A percentile compares a stretch with the other conserved stretches of the same genome.
These are phyloP conservation scores for Babesia bovis DNA, from an alignment of 169 alveolate genomes.

Conservation along the genomic window DNA sequence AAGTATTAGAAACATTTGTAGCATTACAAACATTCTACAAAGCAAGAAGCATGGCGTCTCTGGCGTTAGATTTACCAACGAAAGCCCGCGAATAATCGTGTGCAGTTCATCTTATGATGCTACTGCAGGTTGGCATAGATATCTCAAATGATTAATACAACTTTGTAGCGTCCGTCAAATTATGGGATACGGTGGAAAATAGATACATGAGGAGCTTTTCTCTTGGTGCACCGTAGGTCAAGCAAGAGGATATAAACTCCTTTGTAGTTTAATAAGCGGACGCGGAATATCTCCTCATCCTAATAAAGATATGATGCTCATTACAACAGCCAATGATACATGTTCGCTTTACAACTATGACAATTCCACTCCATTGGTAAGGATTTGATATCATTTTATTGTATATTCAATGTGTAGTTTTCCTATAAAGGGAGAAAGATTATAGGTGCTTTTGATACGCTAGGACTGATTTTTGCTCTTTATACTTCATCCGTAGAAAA, in stretches of 20 bases:
- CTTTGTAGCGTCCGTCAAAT: constrained; percentile 38
- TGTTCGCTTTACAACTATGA: constrained; percentile 44
- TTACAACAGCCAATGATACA: constrained; percentile 12
- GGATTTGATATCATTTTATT: background rate
- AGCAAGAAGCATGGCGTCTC: constrained; percentile 68
- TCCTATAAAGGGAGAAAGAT: constrained; percentile 26
- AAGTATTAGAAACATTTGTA: background rate
- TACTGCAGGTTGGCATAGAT: constrained; percentile 19
- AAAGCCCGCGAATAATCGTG: constrained; percentile 57
- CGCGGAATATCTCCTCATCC: constrained; percentile 66
- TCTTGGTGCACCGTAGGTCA: constrained; percentile 45
- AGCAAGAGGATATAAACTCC: background rate
- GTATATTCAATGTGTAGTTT: background rate
- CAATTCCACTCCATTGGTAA: constrained; percentile 55
- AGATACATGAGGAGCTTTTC: constrained; percentile 54
- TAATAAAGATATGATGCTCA: constrained; percentile 53
- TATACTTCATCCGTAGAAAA: background rate
- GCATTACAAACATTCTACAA: constrained; percentile 59
- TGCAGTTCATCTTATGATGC: constrained; percentile 52
- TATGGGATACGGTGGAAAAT: constrained; percentile 69
- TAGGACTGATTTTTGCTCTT: constrained; percentile 47
- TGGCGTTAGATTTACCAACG: constrained; percentile 51
- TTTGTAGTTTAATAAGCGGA: constrained; percentile 10
- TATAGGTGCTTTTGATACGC: constrained; percentile 53
- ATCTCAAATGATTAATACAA: too few relatives aligned